These are phyloP conservation scores for Thecaphora thlaspeos DNA, from an alignment of 1,284 basidiomycete genomes.

Conservation along the genomic window DNA sequence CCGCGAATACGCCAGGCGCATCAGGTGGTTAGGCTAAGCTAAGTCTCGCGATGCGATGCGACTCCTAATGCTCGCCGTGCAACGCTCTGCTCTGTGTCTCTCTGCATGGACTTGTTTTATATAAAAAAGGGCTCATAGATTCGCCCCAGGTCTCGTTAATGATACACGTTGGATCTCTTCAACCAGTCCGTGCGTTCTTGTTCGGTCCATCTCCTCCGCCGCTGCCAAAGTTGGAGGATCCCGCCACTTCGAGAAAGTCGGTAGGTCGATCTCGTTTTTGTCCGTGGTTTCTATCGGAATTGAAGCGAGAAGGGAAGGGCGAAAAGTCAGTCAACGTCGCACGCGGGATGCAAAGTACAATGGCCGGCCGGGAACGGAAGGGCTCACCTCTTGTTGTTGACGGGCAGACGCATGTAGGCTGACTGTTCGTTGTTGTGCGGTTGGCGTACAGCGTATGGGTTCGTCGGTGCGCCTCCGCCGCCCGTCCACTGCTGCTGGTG, in stretches of 20 bases:
- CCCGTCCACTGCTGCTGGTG: slow-evolving; percentile 24
- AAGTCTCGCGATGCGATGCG: too few species aligned
- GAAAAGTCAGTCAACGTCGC: too few species aligned
- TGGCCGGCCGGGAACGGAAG: too few species aligned
- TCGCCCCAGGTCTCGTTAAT: too few species aligned
- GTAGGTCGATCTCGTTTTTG: slow-evolving; percentile 36
- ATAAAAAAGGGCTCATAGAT: too few species aligned
- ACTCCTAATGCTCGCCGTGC: too few species aligned
- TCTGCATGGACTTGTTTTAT: too few species aligned
- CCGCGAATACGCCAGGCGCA: slow-evolving; percentile 51
- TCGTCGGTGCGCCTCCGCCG: slow-evolving; percentile 7
- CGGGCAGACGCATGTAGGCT: slow-evolving; percentile 35
- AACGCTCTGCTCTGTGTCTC: too few species aligned
- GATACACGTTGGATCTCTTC: background rate
- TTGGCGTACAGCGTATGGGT: slow-evolving; percentile 17
- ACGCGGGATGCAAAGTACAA: too few species aligned
- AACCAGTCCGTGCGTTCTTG: slow-evolving; percentile 22
- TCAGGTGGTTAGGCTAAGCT: slow-evolving; percentile 31
- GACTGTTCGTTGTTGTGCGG: slow-evolving; percentile 30
- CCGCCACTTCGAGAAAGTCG: slow-evolving; percentile 40
- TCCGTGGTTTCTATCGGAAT: slow-evolving; percentile 6
- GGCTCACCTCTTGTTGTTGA: slow-evolving; percentile 13
- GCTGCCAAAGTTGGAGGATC: background rate
- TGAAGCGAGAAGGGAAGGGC: background rate
- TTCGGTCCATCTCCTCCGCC: slow-evolving; percentile 15